Base-by-base conservation (phyloP, 73 alveolate species). In the Stentor roeselii region DNA sequence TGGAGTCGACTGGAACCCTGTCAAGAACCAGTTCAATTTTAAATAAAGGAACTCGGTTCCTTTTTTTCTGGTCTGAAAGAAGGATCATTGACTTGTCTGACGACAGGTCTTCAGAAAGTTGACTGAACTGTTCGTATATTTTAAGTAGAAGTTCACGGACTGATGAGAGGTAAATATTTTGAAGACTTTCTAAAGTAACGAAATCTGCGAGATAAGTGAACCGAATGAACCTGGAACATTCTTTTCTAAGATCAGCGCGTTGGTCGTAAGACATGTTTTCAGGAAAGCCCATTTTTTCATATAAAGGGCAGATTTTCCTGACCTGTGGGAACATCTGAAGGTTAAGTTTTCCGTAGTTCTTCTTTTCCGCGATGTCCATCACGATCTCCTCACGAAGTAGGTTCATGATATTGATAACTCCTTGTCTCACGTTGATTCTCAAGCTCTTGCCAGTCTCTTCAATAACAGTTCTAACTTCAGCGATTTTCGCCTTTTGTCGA, bases 241-340 rank as follows among this genome's bases (percentile, higher is more conserved):
- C 98, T 76, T 93, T 91, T 88, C 98, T 90, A 76, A 94, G 89
- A 35, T 78, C 78, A 38, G 96, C 88, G 86, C 97, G 85, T 84
- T 94, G 96, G 0, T 97, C 98, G 82, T 94, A 94, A 37, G 93
- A 83, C 98, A 94, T 94, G 82, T 89, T 92, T 78, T 94, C 95
- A 2, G 98, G 98, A 87, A 94, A 94, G 31, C 98, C 98, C 35
- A 92, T 87, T 32, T 85, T 89, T 86, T 94, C 97, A 76, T 90
- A 90, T 36, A 94, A 92, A 76, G 92, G 60, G 80, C 87, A 83
- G 41, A 90, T 83, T 75, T 32, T 78, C 83, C 58, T 89, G 77
- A 42, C 84, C 78, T 36, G 83, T 37, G 87, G 87, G 75, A 58
- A 50, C 77, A 80, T 32, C 78, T 83, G 86, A 41, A 41, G 84